Base-by-base conservation (phyloP, 1,139 yeast species). In the Saccharomyces hybrid region DNA sequence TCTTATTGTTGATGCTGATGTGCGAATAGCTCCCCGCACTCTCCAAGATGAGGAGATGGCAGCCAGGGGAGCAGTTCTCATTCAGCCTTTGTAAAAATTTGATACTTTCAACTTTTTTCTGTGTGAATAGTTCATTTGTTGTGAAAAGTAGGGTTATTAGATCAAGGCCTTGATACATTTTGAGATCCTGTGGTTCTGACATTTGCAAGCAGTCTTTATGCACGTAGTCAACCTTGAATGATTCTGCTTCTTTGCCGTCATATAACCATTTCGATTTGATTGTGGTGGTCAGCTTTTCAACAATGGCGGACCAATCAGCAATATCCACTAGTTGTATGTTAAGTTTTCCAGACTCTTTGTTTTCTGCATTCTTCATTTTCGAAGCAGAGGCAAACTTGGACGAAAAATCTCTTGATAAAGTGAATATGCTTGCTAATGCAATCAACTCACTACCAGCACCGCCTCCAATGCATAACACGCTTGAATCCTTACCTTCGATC, bases 11-110 rank as follows among this genome's bases (percentile, higher is more conserved):
- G 41, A 89, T 78, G 1, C 82, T 79, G 48, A 89, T 86, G 64
- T 88, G 85, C 1, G 96, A 87, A 69, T 84, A 89, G 3, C 95
- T 86, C 0, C 97, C 97, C 0, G 97, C 97, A 71, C 95, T 85
- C 65, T 89, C 97, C 1, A 88, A 82, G 46, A 89, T 81, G 50
- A 89, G 74, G 42, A 89, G 71, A 38, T 79, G 70, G 16, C 88
- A 71, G 0, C 90, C 95, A 1, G 69, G 57, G 47, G 67, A 67
- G 68, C 88, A 88, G 54, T 65, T 62, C 26, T 62, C 59, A 58
- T 75, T 84, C 60, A 78, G 72, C 34, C 66, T 68, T 55, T 83
- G 85, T 54, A 89, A 74, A 54, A 87, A 78, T 51, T 76, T 73
- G 50, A 88, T 78, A 1, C 95, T 80, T 50, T 77, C 81, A 0